Evolutionary conservation across 2,329 filamentous ascomycete species (phyloP).

Genomic region (Neobulgaria alba): DNA sequence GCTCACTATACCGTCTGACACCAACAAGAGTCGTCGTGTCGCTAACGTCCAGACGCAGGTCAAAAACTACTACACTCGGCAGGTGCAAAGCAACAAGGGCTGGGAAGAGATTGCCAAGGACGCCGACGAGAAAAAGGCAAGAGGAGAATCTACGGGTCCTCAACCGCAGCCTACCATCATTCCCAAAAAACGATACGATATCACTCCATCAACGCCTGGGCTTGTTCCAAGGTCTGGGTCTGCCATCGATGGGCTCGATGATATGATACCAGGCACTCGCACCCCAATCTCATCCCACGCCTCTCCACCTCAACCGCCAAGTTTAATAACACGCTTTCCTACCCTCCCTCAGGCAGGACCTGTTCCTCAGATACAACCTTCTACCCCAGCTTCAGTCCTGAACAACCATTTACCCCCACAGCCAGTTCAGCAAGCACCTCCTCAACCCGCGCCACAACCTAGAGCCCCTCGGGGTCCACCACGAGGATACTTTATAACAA

Average conservation of each 20-base stretch:
- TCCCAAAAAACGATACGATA: conserved; percentile 45
- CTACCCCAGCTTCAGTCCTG: conserved; percentile 17
- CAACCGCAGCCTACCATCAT: conserved; percentile 48
- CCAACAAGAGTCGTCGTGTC: conserved; percentile 24
- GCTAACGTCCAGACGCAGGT: conserved; percentile 40
- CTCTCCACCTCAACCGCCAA: conserved; percentile 22
- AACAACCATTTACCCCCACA: conserved; percentile 23
- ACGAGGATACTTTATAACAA: conserved; percentile 23
- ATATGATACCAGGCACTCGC: conserved; percentile 19
- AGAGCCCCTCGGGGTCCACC: conserved; percentile 20
- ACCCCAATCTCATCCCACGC: conserved; percentile 17
- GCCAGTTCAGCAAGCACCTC: conserved; percentile 9
- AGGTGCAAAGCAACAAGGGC: conserved; percentile 50
- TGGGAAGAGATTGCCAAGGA: conserved; percentile 53
- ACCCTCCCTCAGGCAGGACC: conserved; percentile 27
- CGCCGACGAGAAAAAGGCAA: conserved; percentile 45
- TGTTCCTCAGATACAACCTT: conserved; percentile 22
- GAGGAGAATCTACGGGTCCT: conserved; percentile 51
- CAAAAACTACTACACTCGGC: conserved; percentile 59
- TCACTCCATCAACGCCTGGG: conserved; percentile 28
- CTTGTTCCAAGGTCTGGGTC: conserved; percentile 38
- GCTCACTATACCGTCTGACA: conserved; percentile 21
- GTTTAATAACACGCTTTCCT: conserved; percentile 21
- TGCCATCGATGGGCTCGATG: conserved; percentile 38
- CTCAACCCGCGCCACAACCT: conserved; percentile 4